Percentiles rank a stretch among this genome's conserved stretches.
Conservation (phyloP, 352 stramenopile species). For the Phytophthora pluvialis region DNA sequence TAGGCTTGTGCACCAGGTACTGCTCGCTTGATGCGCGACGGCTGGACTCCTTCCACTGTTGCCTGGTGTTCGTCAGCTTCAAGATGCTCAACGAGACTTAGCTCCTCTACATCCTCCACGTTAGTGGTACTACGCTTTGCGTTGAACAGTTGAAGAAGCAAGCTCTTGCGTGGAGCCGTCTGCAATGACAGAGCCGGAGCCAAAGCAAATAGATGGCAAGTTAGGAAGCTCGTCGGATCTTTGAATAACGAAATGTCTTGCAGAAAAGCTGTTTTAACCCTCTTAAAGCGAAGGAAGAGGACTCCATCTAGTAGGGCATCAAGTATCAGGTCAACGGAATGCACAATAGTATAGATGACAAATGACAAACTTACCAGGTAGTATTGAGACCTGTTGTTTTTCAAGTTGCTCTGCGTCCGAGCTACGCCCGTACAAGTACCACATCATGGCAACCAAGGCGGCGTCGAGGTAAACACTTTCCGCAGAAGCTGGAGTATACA, state of each 20-base stretch:
- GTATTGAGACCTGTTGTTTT: not conserved
- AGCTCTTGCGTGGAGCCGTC: not conserved
- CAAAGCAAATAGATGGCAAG: not conserved
- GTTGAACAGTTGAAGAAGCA: not conserved
- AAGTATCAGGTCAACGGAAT: too few relatives aligned
- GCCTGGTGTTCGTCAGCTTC: not conserved
- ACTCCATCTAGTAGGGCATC: not conserved
- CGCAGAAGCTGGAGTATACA: not conserved
- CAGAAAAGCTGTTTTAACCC: not conserved
- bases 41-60: too few relatives aligned
- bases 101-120: not conserved
- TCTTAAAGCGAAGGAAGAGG: not conserved
- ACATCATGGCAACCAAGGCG: not conserved
- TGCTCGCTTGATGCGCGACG: too few relatives aligned
- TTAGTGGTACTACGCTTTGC: not conserved
- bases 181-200: not conserved
- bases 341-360: not conserved
- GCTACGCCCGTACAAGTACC: not conserved
- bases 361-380: conserved; percentile 1
- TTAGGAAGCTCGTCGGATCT: not conserved
- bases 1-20: too few relatives aligned
- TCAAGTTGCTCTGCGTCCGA: too few relatives aligned
- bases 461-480: not conserved
- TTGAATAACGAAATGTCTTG: conserved; percentile 1
- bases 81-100: not conserved